These are phyloP conservation scores for Psilocybe subaeruginosa DNA, from an alignment of 768 basidiomycete genomes.

Conservation along the genomic window DNA sequence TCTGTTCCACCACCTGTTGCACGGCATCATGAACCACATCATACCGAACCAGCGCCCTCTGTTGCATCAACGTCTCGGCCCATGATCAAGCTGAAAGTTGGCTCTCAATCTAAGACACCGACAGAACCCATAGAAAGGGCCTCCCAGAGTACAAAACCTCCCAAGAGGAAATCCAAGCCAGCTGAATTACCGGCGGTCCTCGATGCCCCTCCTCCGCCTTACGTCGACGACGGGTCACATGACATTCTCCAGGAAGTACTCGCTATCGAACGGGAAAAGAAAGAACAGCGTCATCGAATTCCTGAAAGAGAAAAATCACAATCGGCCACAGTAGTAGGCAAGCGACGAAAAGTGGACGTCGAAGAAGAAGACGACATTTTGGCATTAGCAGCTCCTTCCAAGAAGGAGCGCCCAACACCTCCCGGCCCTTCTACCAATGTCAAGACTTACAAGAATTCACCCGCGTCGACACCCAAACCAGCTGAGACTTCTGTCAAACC, in stretches of 20 bases:
- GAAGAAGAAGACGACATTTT: conserved; percentile 73
- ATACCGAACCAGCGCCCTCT: conserved; percentile 15
- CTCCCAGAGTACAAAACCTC: conserved; percentile 35
- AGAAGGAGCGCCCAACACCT: conserved; percentile 54
- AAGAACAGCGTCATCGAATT: conserved; percentile 52
- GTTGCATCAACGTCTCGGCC: conserved; percentile 48
- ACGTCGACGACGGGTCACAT: conserved; percentile 81
- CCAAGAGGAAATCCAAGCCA: conserved; percentile 46
- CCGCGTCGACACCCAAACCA: conserved; percentile 24
- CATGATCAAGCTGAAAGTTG: conserved; percentile 71
- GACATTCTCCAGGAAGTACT: conserved; percentile 83
- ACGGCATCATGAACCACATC: conserved; percentile 1
- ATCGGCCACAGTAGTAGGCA: conserved; percentile 46
- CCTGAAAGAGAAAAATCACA: conserved; percentile 40
- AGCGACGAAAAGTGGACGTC: conserved; percentile 56
- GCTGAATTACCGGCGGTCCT: conserved; percentile 35
- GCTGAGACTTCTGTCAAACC: conserved; percentile 29
- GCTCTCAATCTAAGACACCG: conserved; percentile 37
- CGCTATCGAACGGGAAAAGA: conserved; percentile 74
- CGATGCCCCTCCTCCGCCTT: conserved; percentile 67
- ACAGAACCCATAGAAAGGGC: conserved; percentile 33
- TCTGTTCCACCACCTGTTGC: conserved; percentile 6
- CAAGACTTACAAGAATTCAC: conserved; percentile 13
- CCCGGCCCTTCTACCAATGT: conserved; percentile 34
- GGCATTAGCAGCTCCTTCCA: conserved; percentile 61